Evolutionary conservation across 2,329 filamentous ascomycete species (phyloP).

Genomic region (Diaporthe sp.): DNA sequence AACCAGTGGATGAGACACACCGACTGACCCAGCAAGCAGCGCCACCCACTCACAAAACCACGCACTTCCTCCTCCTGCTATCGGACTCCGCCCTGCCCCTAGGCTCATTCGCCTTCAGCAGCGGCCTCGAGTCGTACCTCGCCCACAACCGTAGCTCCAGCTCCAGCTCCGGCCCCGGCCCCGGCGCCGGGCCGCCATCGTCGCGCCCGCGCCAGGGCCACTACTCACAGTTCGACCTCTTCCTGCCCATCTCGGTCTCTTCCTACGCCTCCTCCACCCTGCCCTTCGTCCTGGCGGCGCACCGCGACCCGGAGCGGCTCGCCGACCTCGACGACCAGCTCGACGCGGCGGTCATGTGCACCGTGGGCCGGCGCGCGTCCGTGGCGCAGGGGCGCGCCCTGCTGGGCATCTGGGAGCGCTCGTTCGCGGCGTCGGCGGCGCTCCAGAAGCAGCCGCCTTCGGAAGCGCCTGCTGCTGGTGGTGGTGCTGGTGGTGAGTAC

Average conservation of each 20-base stretch:
- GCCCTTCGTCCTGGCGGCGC: slow-evolving; percentile 80
- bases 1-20: background rate
- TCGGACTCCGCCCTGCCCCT: slow-evolving; percentile 86
- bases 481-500: background rate
- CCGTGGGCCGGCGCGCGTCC: slow-evolving; percentile 83
- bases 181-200: background rate
- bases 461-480: slow-evolving; percentile 11
- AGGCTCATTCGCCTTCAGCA: slow-evolving; percentile 90
- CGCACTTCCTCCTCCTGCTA: slow-evolving; percentile 82
- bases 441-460: slow-evolving; percentile 42
- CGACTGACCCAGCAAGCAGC: slow-evolving; percentile 38
- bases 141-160: slow-evolving; percentile 68
- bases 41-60: slow-evolving; percentile 44
- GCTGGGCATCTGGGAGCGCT: slow-evolving; percentile 82
- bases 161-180: background rate
- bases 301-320: slow-evolving; percentile 67
- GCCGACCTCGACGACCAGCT: slow-evolving; percentile 78
- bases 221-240: slow-evolving; percentile 69
- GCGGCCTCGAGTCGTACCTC: slow-evolving; percentile 85
- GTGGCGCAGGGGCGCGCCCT: slow-evolving; percentile 83
- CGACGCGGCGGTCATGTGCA: slow-evolving; percentile 82
- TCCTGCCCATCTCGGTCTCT: slow-evolving; percentile 78
- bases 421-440: slow-evolving; percentile 63
- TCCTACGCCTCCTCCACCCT: slow-evolving; percentile 80
- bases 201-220: slow-evolving; percentile 36